These are phyloP conservation scores for Colletotrichum brevisporum DNA, from an alignment of 2,329 filamentous ascomycete species.

Conservation along the genomic window DNA sequence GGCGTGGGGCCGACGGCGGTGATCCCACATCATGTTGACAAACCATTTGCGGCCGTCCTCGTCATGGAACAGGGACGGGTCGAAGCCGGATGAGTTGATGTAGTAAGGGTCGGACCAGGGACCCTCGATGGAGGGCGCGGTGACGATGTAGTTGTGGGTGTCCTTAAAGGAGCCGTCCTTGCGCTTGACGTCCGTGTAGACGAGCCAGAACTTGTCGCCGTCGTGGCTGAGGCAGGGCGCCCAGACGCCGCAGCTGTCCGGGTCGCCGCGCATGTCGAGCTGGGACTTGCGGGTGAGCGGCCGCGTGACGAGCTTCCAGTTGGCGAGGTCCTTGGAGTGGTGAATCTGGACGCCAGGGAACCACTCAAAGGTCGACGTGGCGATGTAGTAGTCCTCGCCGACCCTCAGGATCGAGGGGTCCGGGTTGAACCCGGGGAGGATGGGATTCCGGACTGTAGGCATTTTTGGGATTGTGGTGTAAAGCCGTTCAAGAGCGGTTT, in stretches of 20 bases:
- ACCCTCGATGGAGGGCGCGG: slow-evolving; percentile 65
- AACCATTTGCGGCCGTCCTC: slow-evolving; percentile 70
- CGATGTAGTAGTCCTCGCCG: slow-evolving; percentile 68
- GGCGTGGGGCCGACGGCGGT: slow-evolving; percentile 60
- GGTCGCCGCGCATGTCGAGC: slow-evolving; percentile 71
- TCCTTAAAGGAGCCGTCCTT: slow-evolving; percentile 78
- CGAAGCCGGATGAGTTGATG: slow-evolving; percentile 73
- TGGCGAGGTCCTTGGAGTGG: slow-evolving; percentile 66
- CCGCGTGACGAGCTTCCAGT: slow-evolving; percentile 63
- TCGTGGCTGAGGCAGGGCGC: slow-evolving; percentile 75
- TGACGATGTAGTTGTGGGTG: slow-evolving; percentile 75
- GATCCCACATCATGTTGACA: slow-evolving; percentile 70
- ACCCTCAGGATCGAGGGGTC: slow-evolving; percentile 69
- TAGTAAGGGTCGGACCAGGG: slow-evolving; percentile 75
- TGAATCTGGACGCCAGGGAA: slow-evolving; percentile 69
- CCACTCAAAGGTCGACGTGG: slow-evolving; percentile 70
- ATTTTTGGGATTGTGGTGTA: slow-evolving; percentile 48
- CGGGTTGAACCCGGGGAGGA: slow-evolving; percentile 70
- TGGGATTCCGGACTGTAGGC: slow-evolving; percentile 66
- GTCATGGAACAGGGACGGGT: slow-evolving; percentile 73
- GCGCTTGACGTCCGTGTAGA: slow-evolving; percentile 77
- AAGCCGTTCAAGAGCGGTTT: background rate
- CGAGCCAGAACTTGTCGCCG: slow-evolving; percentile 72
- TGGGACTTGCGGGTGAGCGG: slow-evolving; percentile 65
- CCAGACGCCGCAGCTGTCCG: slow-evolving; percentile 74